phyloP scores from a whole-genome alignment of 192 early-diverging fungal genomes.

The Umbelopsis vinacea region DNA sequence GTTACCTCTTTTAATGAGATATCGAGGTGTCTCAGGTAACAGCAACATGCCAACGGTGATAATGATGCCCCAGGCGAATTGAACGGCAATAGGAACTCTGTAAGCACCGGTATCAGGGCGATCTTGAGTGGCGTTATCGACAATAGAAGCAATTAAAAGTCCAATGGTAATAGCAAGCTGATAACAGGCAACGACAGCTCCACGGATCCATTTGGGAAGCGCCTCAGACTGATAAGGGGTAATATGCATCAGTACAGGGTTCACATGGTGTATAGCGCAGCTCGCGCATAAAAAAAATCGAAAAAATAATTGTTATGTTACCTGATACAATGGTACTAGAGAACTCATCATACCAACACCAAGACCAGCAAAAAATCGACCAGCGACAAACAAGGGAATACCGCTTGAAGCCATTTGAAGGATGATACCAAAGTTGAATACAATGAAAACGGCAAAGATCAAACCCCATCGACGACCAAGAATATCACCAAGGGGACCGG shows the following conservation, averaged over 20 bases:
- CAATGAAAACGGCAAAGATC: conserved; percentile 26
- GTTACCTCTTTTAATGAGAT: conserved; percentile 67
- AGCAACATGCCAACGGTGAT: conserved; percentile 68
- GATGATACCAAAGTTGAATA: conserved; percentile 35
- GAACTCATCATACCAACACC: conserved; percentile 46
- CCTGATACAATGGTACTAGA: conserved; percentile 48
- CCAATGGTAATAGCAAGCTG: conserved; percentile 48
- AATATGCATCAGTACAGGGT: too few species aligned
- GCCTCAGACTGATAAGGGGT: conserved; percentile 37
- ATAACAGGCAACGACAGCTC: conserved; percentile 45
- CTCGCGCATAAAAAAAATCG: too few species aligned
- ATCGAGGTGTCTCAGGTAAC: conserved; percentile 87
- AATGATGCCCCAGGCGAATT: conserved; percentile 76
- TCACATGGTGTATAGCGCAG: too few species aligned
- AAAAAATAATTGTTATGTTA: neutral
- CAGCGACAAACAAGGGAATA: conserved; percentile 36
- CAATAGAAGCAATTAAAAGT: conserved; percentile 21
- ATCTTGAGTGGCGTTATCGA: conserved; percentile 19
- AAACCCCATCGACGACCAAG: conserved; percentile 41
- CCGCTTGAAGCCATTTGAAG: conserved; percentile 37
- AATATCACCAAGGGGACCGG: conserved; percentile 36
- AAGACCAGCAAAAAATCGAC: conserved; percentile 44
- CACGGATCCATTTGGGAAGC: conserved; percentile 49
- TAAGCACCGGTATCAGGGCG: conserved; percentile 34
- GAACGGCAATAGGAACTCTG: conserved; percentile 79